Base-by-base conservation (phyloP, 2,329 filamentous ascomycete species). In the Talaromyces sp. region DNA sequence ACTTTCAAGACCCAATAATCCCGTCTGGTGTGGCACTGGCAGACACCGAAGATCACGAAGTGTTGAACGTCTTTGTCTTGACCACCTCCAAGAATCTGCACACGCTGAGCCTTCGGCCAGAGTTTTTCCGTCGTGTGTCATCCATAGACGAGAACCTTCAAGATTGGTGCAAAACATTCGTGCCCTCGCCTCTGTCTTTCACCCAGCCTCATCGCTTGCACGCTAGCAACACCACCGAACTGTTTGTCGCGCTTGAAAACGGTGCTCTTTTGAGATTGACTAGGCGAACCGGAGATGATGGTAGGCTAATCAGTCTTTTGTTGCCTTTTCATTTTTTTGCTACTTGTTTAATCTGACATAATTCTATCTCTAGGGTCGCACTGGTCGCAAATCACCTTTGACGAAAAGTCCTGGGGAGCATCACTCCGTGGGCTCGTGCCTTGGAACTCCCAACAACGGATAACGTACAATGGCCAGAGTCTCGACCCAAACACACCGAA, bases 161-260 rank as follows among this genome's bases (percentile, higher is more conserved):
- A 36, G 89, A 92, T 60, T 87, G 89, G 75, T 93, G 89, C 79
- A 93, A 91, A 76, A 85, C 87, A 8, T 90, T 87, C 72, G 76
- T 85, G 47, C 88, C 92, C 6, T 84, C 87, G n/a, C 86, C 89
- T 2, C 84, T 97, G 71, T 83, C 83, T 59, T 90, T 92, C 74
- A 91, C 92, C 73, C 83, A 87, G 65, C 89, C 93, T 5, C 94
- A 96, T 74, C 85, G 92, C 63, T 82, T 99, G 68, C 82, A 90
- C 67, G 91, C 92, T 18, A 84, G 89, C 63, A 89, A 82, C 66
- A 84, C 88, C 16, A 82, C 90, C 64, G 88, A 91, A 69, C 76
- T 99, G 54, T 83, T 97, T 54, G 83, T 96, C 27, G 89, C 92
- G 0, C 85, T 80, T 27, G 75, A 79, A 31, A 80, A 72, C 61